Conservation (phyloP, 768 basidiomycete species). For the Phaeotremella skinneri region DNA sequence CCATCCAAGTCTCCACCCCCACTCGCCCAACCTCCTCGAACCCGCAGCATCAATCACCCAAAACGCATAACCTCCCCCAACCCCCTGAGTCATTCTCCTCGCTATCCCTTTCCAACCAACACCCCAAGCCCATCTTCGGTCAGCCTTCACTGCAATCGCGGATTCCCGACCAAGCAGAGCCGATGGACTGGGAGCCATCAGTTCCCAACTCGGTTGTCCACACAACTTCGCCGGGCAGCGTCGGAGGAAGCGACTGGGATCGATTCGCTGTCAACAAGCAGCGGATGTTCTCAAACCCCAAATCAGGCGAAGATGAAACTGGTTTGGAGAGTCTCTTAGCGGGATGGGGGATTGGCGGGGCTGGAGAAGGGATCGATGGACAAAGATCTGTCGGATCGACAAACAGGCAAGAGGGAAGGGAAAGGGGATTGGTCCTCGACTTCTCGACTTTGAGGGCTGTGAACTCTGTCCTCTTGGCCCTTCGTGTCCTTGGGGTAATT, state of each 20-base stretch:
- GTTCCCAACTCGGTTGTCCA: slow-evolving; percentile 9
- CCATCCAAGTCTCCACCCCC: slow-evolving; percentile 18
- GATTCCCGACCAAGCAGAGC: slow-evolving; percentile 19
- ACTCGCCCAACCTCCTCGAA: neutral
- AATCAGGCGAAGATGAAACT: slow-evolving; percentile 30
- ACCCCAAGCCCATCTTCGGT: slow-evolving; percentile 47
- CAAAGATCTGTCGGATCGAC: neutral
- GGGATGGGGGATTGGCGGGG: slow-evolving; percentile 33
- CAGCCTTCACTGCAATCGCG: slow-evolving; percentile 32
- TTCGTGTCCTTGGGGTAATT: neutral
- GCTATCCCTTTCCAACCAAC: slow-evolving; percentile 13
- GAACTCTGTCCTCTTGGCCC: neutral
- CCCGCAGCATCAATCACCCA: neutral
- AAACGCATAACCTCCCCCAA: neutral
- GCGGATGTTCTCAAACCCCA: slow-evolving; percentile 30
- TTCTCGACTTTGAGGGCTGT: neutral
- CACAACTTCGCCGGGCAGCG: neutral
- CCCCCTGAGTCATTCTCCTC: slow-evolving; percentile 3
- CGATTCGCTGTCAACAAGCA: slow-evolving; percentile 35
- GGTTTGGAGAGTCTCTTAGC: slow-evolving; percentile 40
- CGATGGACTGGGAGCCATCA: slow-evolving; percentile 51
- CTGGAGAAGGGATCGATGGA: neutral
- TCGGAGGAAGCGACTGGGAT: slow-evolving; percentile 32
- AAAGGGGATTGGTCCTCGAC: neutral
- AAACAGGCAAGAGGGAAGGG: too few relatives aligned